Conservation (phyloP, 495 filamentous ascomycete genomes). For the Tuber brumale region DNA sequence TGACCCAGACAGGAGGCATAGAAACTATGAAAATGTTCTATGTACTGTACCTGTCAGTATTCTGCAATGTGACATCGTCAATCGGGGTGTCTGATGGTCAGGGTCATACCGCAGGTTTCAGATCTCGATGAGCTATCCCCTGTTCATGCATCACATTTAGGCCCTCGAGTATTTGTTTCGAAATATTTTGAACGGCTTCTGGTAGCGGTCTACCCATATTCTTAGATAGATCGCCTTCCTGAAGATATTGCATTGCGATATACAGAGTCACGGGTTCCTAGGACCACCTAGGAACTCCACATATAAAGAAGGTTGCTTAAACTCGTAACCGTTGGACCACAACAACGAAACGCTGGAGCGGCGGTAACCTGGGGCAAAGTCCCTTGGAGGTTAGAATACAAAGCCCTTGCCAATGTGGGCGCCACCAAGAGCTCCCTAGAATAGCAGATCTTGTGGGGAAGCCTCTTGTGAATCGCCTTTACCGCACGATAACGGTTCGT, state of each 20-base stretch:
- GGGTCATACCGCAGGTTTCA: too few relatives aligned
- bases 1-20: constrained; percentile 12
- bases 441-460: background rate
- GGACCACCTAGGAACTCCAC: constrained; percentile 10
- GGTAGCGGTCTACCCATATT: background rate
- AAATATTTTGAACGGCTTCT: background rate
- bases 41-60: too few relatives aligned
- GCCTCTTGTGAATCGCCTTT: background rate
- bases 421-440: background rate
- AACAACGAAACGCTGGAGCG: too few relatives aligned
- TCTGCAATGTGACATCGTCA: too few relatives aligned
- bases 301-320: constrained; percentile 8
- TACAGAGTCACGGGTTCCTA: background rate
- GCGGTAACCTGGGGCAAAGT: background rate
- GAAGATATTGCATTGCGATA: too few relatives aligned
- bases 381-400: background rate
- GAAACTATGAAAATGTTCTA: constrained; percentile 4
- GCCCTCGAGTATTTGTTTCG: too few relatives aligned
- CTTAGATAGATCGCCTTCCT: background rate
- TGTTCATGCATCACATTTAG: too few relatives aligned
- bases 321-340: background rate
- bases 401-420: background rate
- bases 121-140: too few relatives aligned
- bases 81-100: too few relatives aligned
- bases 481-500: background rate